phyloP scores from a whole-genome alignment of 306 rosid genomes.

The Citrullus amarus region DNA sequence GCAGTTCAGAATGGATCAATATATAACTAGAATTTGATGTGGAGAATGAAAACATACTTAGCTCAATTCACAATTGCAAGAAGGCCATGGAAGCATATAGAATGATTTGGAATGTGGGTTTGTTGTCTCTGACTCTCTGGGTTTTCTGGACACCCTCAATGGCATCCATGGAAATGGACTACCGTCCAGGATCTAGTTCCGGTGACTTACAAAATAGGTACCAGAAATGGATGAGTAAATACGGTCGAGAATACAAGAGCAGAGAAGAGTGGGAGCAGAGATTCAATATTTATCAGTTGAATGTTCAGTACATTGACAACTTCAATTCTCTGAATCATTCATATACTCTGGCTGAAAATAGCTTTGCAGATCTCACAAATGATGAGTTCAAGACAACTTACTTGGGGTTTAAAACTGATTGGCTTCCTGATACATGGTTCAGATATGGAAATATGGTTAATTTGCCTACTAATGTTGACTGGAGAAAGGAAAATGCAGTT shows the following conservation, averaged over 20 bases:
- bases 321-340: conserved; percentile 42
- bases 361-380: conserved; percentile 58
- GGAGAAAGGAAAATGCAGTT: conserved; percentile 58
- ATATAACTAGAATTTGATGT: neutral
- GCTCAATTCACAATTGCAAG: neutral
- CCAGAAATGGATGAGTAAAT: conserved; percentile 31
- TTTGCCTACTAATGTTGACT: conserved; percentile 17
- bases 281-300: conserved; percentile 40
- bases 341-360: conserved; percentile 49
- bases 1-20: conserved; percentile 2
- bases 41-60: neutral
- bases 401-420: conserved; percentile 22
- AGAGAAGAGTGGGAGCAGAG: conserved; percentile 38
- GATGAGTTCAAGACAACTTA: conserved; percentile 25
- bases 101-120: conserved; percentile 13
- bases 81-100: conserved; percentile 25
- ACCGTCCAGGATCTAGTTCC: conserved; percentile 3
- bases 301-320: conserved; percentile 32
- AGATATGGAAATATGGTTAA: conserved; percentile 10
- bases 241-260: conserved; percentile 21
- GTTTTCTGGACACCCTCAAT: conserved; percentile 22
- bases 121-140: conserved; percentile 23
- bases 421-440: conserved; percentile 11
- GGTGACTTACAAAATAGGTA: conserved; percentile 31
- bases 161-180: conserved; percentile 13